A percentile compares a stretch with the other conserved stretches of the same genome.
Conservation (phyloP, 495 filamentous ascomycete genomes). For the Xylaria intraflava region DNA sequence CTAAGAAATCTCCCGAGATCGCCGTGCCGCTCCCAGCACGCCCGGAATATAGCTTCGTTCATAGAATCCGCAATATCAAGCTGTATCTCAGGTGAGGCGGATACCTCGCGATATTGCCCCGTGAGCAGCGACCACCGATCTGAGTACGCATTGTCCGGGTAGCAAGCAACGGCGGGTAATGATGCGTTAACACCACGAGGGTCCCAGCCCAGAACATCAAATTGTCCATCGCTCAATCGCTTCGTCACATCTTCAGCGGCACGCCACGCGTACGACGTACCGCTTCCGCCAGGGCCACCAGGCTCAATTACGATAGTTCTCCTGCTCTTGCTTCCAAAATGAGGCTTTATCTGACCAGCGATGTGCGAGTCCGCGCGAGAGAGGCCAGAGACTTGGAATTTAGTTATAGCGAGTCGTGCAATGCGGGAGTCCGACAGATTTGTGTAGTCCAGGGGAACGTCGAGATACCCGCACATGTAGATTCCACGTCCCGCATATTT, state of each 20-base stretch:
- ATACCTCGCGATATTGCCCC: slow-evolving; percentile 32
- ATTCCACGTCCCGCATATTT: slow-evolving; percentile 36
- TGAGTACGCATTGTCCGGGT: slow-evolving; percentile 35
- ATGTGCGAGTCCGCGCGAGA: slow-evolving; percentile 12
- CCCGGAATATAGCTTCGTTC: slow-evolving; percentile 35
- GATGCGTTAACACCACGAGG: slow-evolving; percentile 50
- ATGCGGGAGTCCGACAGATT: slow-evolving; percentile 37
- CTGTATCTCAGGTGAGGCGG: slow-evolving; percentile 23
- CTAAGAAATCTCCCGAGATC: slow-evolving; percentile 36
- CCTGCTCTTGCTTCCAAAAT: slow-evolving; percentile 31
- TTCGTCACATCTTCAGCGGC: slow-evolving; percentile 28
- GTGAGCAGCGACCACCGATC: slow-evolving; percentile 38
- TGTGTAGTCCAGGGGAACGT: slow-evolving; percentile 42
- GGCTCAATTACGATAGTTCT: slow-evolving; percentile 44
- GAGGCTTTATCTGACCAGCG: not conserved
- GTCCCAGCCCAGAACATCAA: slow-evolving; percentile 51
- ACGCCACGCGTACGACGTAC: slow-evolving; percentile 34
- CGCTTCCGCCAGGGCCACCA: slow-evolving; percentile 42
- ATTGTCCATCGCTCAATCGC: slow-evolving; percentile 35
- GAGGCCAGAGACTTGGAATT: slow-evolving; percentile 40
- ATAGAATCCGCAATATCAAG: slow-evolving; percentile 35
- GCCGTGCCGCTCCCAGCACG: slow-evolving; percentile 40
- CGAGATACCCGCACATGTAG: slow-evolving; percentile 41
- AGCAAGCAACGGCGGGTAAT: slow-evolving; percentile 44
- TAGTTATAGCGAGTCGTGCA: slow-evolving; percentile 39